Conservation (phyloP, 192 early-diverging fungal genomes). For the Geranomyces michiganensis region DNA sequence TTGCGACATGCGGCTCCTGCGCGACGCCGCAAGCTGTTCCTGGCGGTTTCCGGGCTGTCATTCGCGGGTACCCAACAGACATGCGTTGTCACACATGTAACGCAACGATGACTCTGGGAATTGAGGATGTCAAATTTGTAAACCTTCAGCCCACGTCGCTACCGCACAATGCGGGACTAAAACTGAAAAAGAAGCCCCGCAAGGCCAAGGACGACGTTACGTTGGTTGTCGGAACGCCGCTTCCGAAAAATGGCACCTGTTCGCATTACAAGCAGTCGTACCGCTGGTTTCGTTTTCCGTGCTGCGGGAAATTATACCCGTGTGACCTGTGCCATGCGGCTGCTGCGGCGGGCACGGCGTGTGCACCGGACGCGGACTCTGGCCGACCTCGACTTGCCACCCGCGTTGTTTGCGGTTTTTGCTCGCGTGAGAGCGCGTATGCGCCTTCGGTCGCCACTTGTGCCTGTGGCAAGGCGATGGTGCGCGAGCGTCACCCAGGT, state of each 20-base stretch:
- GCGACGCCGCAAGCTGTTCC: constrained; percentile 40
- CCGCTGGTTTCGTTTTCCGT: constrained; percentile 92
- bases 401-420: constrained; percentile 83
- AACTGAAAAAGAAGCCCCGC: constrained; percentile 54
- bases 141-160: neutral
- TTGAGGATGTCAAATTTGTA: constrained; percentile 65
- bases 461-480: constrained; percentile 59
- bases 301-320: constrained; percentile 80
- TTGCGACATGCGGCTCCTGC: constrained; percentile 74
- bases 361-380: constrained; percentile 56
- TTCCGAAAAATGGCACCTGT: constrained; percentile 77
- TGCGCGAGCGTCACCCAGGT: constrained; percentile 52
- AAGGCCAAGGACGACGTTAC: constrained; percentile 54
- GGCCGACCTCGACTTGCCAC: constrained; percentile 59
- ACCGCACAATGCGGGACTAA: neutral
- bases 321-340: constrained; percentile 88
- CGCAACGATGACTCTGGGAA: constrained; percentile 37
- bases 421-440: constrained; percentile 76
- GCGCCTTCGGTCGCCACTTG: constrained; percentile 42
- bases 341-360: constrained; percentile 50
- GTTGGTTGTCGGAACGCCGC: constrained; percentile 73
- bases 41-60: constrained; percentile 29
- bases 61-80: constrained; percentile 37
- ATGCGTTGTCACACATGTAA: constrained; percentile 34
- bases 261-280: constrained; percentile 83